Base-by-base conservation (phyloP, 2,329 filamentous ascomycete species). In the Aspergillus luchuensis region DNA sequence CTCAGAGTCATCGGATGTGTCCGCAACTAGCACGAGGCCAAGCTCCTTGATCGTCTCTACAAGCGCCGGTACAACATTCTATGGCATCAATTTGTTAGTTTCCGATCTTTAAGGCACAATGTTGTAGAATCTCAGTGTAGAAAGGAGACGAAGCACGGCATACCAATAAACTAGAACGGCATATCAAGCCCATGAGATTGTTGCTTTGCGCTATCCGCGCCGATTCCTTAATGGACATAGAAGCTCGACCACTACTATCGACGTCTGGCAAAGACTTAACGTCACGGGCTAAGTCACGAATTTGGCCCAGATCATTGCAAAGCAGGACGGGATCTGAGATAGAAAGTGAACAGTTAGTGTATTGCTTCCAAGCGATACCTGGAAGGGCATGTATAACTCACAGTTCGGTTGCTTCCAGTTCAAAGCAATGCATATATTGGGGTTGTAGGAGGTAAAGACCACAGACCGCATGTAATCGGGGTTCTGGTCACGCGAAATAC, bases 381-480 rank as follows among this genome's bases (percentile, higher is more conserved):
- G 15, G 10, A 21, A 28, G 15, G 5, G 15, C 13, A 33, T n/a
- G 47, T 6, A 11, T 30, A 50, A 78, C 85, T 78, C 74, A 89
- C 87, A 99, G 73, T 98, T 99, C 2, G 95, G 95, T 76, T 99
- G 95, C 77, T 99, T 99, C 95, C 95, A 99, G 78, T 99, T 99
- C 69, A 99, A 80, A 5, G 94, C 93, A 15, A 91, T 96, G 78
- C 95, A 99, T 19, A 98, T 86, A 65, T 89, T 90, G 11, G 91
- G 84, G 73, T 96, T 97, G 77, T 94, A 97, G 21, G 92, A 96
- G 69, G 91, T 96, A 75, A 99, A 97, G 10, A 97, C 91, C 56
- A 99, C 89, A 11, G 91, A 96, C 43, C 93, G 85, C 67, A 95
- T 88, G 15, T 88, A 86, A 57, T 91, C 88, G 8, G 91, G 87